A percentile compares a stretch with the other conserved stretches of the same genome.
These are phyloP conservation scores for Dictyostelium citrinum DNA, from an alignment of 78 protist species.

Conservation along the genomic window DNA sequence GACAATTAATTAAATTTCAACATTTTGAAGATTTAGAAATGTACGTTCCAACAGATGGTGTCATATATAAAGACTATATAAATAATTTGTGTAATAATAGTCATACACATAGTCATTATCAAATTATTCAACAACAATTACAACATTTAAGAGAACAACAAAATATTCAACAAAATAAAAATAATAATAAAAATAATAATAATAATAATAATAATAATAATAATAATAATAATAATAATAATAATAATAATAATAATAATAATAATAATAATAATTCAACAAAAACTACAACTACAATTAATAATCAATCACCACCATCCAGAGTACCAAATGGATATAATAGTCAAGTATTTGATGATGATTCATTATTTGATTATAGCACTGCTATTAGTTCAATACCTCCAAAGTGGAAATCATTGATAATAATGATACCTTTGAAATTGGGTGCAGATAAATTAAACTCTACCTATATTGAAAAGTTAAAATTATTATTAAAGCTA, in stretches of 20 bases:
- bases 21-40: background rate
- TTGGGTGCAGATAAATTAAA: constrained; percentile 61
- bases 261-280: background rate
- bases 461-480: background rate
- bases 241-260: background rate
- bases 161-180: background rate
- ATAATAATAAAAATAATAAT: background rate
- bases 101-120: background rate
- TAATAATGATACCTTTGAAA: constrained; percentile 50
- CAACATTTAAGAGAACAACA: background rate
- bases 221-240: background rate
- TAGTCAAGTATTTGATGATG: background rate
- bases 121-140: background rate
- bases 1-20: constrained; percentile 21
- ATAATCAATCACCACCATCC: constrained; percentile 4
- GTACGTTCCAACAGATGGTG: constrained; percentile 70
- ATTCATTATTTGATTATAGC: background rate
- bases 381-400: background rate
- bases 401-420: constrained; percentile 22
- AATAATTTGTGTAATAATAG: background rate
- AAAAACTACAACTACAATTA: background rate
- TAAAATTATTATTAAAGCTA: constrained; percentile 14
- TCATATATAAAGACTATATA: constrained; percentile 56
- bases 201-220: background rate
- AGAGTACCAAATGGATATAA: constrained; percentile 8